Conservation (phyloP, 441 rosid species). For the Populus hybrid region DNA sequence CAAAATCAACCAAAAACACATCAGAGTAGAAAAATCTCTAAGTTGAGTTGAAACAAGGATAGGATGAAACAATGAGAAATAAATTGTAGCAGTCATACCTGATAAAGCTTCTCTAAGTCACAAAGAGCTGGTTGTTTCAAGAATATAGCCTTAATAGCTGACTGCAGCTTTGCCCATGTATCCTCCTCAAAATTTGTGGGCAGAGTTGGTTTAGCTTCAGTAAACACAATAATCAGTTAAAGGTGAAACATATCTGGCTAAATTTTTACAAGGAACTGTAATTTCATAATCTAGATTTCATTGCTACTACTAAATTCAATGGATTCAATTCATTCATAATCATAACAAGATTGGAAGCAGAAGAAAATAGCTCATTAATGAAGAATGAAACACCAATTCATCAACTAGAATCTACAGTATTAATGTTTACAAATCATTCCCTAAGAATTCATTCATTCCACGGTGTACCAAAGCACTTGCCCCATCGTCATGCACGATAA, state of each 20-base stretch:
- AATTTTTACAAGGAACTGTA: neutral
- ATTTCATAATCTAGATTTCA: slow-evolving; percentile 3
- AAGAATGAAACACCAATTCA: neutral
- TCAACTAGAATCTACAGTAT: neutral
- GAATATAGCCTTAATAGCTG: slow-evolving; percentile 95
- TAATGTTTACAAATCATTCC: neutral
- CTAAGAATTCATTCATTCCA: neutral
- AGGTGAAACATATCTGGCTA: neutral
- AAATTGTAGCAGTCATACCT: slow-evolving; percentile 40
- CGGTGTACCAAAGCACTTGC: neutral
- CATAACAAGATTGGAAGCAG: neutral
- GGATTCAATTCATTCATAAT: neutral
- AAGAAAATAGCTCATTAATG: neutral
- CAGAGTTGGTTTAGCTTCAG: slow-evolving; percentile 79
- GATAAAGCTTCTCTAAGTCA: slow-evolving; percentile 86
- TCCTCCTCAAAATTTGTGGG: slow-evolving; percentile 91
- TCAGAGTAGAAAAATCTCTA: neutral
- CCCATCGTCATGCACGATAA: neutral
- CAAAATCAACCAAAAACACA: slow-evolving; percentile 10
- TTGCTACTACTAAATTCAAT: neutral
- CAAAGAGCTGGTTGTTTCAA: slow-evolving; percentile 71
- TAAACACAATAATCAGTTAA: slow-evolving; percentile 14
- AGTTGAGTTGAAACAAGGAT: neutral
- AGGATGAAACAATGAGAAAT: neutral
- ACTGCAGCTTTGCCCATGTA: slow-evolving; percentile 87